A percentile compares a stretch with the other conserved stretches of the same genome.
These are phyloP conservation scores for Coniferiporia sulphurascens DNA, from an alignment of 1,284 basidiomycete genomes.

Conservation along the genomic window DNA sequence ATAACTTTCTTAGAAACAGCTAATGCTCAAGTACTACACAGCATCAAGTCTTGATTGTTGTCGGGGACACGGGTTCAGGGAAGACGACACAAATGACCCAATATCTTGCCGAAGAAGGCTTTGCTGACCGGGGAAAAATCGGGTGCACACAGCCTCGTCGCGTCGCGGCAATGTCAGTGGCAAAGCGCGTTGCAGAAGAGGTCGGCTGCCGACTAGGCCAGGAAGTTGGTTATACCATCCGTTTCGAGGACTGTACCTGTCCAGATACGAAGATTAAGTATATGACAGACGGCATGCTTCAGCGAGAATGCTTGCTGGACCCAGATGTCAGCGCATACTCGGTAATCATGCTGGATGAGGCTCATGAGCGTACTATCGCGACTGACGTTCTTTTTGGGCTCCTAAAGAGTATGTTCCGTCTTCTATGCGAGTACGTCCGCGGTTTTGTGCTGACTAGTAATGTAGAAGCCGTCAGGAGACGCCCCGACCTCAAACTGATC, in stretches of 20 bases:
- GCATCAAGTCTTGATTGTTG: conserved; percentile 93
- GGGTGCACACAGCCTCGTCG: conserved; percentile 98
- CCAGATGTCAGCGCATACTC: conserved; percentile 91
- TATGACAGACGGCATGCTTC: conserved; percentile 99
- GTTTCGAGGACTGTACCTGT: conserved; percentile 98
- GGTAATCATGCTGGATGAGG: conserved; percentile 98
- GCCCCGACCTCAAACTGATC: conserved; percentile 95
- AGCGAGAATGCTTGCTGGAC: conserved; percentile 94
- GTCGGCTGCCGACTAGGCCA: conserved; percentile 95
- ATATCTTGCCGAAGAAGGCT: conserved; percentile 87
- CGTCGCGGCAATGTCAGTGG: conserved; percentile 99
- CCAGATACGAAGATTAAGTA: conserved; percentile 99
- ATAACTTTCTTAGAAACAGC: conserved; percentile 7
- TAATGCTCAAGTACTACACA: conserved; percentile 33
- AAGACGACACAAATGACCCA: conserved; percentile 96
- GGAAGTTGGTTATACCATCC: conserved; percentile 97
- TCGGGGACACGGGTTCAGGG: conserved; percentile 92
- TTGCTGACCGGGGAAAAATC: conserved; percentile 83
- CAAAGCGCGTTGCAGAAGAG: conserved; percentile 97
- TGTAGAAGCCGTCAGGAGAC: conserved; percentile 87
- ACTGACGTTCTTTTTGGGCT: conserved; percentile 98
- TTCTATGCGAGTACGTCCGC: not conserved
- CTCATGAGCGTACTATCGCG: conserved; percentile 96
- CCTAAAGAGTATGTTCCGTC: conserved; percentile 74
- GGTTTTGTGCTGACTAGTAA: conserved; percentile 22